Conservation (phyloP, 2,329 filamentous ascomycete genomes). For the Alternaria burnsii region DNA sequence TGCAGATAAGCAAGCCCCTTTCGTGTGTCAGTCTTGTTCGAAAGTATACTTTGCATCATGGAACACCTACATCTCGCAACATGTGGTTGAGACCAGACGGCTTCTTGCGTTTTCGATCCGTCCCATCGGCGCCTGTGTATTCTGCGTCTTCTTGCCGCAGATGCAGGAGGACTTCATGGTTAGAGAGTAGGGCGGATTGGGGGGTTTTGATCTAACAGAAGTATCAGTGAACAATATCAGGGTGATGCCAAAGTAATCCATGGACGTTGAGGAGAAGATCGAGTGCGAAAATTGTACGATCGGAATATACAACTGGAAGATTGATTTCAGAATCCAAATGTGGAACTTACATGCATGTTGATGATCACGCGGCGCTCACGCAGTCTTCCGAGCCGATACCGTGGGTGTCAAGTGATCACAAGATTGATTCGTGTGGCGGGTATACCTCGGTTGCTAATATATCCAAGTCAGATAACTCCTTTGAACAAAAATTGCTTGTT, state of each 20-base stretch:
- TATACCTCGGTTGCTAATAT: background rate
- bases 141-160: conserved; percentile 45
- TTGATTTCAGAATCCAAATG: background rate
- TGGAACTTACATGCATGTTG: background rate
- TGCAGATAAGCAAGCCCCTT: conserved; percentile 60
- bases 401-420: background rate
- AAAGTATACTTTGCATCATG: background rate
- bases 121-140: conserved; percentile 44
- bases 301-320: background rate
- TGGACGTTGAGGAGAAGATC: background rate
- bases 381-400: background rate
- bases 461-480: background rate
- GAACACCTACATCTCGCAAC: conserved; percentile 66
- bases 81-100: conserved; percentile 67
- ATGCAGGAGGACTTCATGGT: conserved; percentile 72
- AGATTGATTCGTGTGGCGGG: background rate
- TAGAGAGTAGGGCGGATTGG: conserved; percentile 74
- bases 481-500: background rate
- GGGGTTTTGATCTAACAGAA: conserved; percentile 70
- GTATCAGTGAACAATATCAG: background rate
- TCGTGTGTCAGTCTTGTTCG: background rate
- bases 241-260: background rate
- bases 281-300: background rate
- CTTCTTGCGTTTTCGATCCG: conserved; percentile 32
- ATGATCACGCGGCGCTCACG: background rate